A percentile compares a stretch with the other conserved stretches of the same genome.
Conservation (phyloP, 208 protist genomes). For the Acanthamoeba castellanii region DNA sequence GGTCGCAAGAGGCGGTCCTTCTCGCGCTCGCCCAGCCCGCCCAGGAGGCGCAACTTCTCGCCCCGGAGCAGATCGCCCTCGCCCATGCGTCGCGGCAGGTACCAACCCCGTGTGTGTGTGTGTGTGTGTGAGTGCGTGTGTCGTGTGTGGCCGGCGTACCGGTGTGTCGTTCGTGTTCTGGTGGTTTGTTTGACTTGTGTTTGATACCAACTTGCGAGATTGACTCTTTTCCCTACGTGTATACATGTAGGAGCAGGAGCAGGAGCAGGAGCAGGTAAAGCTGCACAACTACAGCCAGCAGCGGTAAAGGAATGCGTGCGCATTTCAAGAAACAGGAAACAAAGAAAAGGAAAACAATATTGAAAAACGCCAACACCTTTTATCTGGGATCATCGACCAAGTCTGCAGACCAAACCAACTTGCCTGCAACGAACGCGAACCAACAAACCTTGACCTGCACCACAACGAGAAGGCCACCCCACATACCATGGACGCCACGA, state of each 20-base stretch:
- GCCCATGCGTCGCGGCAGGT: background rate
- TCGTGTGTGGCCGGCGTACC: too few relatives aligned
- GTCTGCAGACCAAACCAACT: too few relatives aligned
- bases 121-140: too few relatives aligned
- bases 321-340: background rate
- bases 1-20: slow-evolving; percentile 24
- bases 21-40: slow-evolving; percentile 55
- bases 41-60: slow-evolving; percentile 17
- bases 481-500: background rate
- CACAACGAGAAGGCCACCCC: too few relatives aligned
- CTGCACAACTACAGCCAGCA: background rate
- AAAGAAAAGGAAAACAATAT: background rate
- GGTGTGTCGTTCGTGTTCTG: too few relatives aligned
- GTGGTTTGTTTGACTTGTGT: too few relatives aligned
- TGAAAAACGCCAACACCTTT: background rate
- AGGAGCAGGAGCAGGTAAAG: background rate
- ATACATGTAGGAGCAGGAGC: background rate
- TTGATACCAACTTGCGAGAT: background rate
- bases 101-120: too few relatives aligned
- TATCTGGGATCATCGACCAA: background rate
- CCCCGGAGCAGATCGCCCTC: background rate
- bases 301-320: background rate
- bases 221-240: background rate
- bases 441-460: too few relatives aligned
- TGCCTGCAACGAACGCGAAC: too few relatives aligned